Evolutionary conservation across 1,139 yeast genomes (phyloP), one percentile per base, ranked within the genome.

Genomic region (Taiozyma sp.): DNA sequence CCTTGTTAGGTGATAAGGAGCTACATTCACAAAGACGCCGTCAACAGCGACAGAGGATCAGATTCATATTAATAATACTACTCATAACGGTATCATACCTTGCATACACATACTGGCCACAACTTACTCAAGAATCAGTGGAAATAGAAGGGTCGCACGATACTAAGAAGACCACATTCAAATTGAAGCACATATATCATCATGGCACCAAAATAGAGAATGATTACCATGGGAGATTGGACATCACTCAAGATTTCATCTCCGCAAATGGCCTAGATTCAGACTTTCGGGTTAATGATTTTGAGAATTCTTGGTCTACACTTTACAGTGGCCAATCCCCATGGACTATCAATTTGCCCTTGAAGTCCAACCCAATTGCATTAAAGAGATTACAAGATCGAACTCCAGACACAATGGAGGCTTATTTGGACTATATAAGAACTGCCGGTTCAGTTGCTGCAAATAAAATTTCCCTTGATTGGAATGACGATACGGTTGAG

Each of bases 371-470:
- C 4, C 44, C 44, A 1, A 58, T 64, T 28, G 42, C 59, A 27
- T 73, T 81, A 34, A 72, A 70, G 30, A 69, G 96, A 53, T 65
- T 88, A 54, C 69, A 68, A 24, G 77, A 84, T 48, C 73, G 95
- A 43, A 72, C 77, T 40, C 91, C 92, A 0, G 81, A 78, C 43
- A 79, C 77, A 58, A 71, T 88, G 49, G 92, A 87, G 60, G 75
- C 84, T 2, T 87, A 84, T 62, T 66, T 87, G 49, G 74, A 76
- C 28, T 85, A 78, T 63, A 85, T 90, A 1, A 64, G 81, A 46
- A 70, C 68, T 46, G 76, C 80, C 8, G 77, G 81, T 28, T 76
- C 79, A 3, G 66, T 63, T 14, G 64, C 70, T 29, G 71, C 76
- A 9, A 65, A 73, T 13, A 68, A 66, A 55, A 74, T 82, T 8